Evolutionary conservation across 495 filamentous ascomycete species (phyloP).

Genomic region (Neurospora sp.): DNA sequence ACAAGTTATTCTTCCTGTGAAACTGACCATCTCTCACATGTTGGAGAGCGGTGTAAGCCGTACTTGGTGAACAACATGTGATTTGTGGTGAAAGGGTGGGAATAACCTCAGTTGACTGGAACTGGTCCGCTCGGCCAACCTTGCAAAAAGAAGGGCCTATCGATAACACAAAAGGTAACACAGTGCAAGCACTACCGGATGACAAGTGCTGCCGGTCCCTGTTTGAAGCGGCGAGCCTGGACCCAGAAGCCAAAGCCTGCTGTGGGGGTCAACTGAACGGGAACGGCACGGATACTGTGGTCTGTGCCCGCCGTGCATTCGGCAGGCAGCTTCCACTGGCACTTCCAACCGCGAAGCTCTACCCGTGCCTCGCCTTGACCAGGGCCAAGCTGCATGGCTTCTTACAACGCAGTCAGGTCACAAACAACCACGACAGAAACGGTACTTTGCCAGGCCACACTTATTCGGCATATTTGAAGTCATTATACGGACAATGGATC

Average conservation of each 20-base stretch:
- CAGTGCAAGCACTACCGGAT: background rate
- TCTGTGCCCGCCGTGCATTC: background rate
- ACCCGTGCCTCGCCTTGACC: background rate
- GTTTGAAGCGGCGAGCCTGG: background rate
- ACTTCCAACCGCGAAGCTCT: background rate
- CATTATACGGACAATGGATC: conserved; percentile 24
- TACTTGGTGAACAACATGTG: background rate
- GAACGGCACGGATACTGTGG: background rate
- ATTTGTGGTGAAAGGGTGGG: background rate
- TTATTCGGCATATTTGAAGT: background rate
- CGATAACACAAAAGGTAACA: background rate
- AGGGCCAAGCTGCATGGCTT: background rate
- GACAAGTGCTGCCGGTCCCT: background rate
- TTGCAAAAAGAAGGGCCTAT: background rate
- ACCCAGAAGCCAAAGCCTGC: background rate
- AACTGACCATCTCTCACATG: background rate
- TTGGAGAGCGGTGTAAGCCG: background rate
- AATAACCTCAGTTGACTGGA: background rate
- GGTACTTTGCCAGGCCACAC: background rate
- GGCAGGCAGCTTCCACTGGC: background rate
- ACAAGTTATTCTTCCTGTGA: background rate
- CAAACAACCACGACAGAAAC: background rate
- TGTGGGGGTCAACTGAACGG: background rate
- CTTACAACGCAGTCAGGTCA: too few species aligned
- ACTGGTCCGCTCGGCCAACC: background rate